Percentiles rank a stretch among this genome's conserved stretches.
Evolutionary conservation across 2,329 filamentous ascomycete species (phyloP).

Genomic region (Nannizzia gypsea): DNA sequence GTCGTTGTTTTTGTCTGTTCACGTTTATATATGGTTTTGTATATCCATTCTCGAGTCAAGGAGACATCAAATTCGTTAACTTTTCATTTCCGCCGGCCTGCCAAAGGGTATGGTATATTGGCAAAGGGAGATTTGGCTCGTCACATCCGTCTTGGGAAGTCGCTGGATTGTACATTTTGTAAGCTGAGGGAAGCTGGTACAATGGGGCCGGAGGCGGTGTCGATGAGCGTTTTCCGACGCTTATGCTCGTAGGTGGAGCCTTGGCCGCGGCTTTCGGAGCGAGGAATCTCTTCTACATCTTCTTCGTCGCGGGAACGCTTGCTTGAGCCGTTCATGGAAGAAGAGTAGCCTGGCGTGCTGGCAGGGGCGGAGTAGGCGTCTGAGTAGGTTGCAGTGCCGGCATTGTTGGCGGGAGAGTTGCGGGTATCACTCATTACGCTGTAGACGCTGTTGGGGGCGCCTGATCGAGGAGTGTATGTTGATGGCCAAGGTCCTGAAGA

Average conservation of each 20-base stretch:
- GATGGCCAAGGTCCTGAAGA: constrained; percentile 65
- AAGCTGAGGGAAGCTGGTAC: constrained; percentile 19
- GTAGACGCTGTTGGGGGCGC: constrained; percentile 69
- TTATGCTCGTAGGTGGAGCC: constrained; percentile 55
- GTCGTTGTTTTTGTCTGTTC: background rate
- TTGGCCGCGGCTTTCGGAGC: constrained; percentile 48
- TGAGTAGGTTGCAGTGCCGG: constrained; percentile 58
- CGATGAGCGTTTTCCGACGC: constrained; percentile 65
- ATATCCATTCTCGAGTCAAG: background rate
- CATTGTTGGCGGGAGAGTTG: constrained; percentile 50
- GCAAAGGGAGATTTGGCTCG: background rate
- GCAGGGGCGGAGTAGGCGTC: constrained; percentile 43
- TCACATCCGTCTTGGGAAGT: background rate
- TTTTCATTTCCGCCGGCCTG: background rate
- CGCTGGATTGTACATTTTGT: constrained; percentile 34
- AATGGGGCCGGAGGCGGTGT: constrained; percentile 22
- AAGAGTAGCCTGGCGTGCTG: constrained; percentile 24
- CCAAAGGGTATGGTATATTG: background rate
- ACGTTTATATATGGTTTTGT: background rate
- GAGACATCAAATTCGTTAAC: background rate
- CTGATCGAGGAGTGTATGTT: constrained; percentile 64
- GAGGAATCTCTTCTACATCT: constrained; percentile 52
- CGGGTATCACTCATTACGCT: constrained; percentile 78
- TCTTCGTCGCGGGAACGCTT: constrained; percentile 57
- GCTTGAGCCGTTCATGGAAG: constrained; percentile 54